Base-by-base conservation (phyloP, 495 filamentous ascomycete genomes). In the Trichoderma gamsii region DNA sequence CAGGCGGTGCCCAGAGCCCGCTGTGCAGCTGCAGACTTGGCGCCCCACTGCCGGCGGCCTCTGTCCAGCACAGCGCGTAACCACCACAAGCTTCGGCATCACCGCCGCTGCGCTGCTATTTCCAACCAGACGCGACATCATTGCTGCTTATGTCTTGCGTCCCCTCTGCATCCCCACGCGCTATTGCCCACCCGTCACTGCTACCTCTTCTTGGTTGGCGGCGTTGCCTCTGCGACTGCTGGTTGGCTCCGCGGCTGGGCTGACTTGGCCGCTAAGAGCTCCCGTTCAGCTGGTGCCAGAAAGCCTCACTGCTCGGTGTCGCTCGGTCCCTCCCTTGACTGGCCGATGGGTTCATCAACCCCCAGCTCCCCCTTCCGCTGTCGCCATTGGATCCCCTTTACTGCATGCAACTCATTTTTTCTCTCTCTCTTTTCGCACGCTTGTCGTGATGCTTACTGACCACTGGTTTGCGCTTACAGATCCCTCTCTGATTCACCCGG, bases 401-500 rank as follows among this genome's bases (percentile, higher is more conserved):
- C 12, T 25, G 56, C 51, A 56, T n/a, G 44, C 44, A 16, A 0
- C 84, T 64, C 82, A 78, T 77, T 84, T 82, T 81, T 87, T 84
- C 86, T 80, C 82, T 83, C 78, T 73, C 73, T 73, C 73, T 67
- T 67, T 29, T 5, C 38, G 27, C 51, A 64, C 64, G 68, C 61
- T 9, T 63, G 70, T 63, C 65, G 64, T 21, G 49, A 68, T 67
- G 67, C 80, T 83, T 71, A 83, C 77, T 66, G 46, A 32, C 61
- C 63, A 65, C 63, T 49, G 18, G 12, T n/a, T 49, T 46, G 41
- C 38, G 63, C 35, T 49, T 66, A 64, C 70, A 84, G 81, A 84
- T 70, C 81, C 81, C 25, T 80, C 81, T 2, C 70, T 83, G 41
- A 82, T 83, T 64, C 81, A 83, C 64, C 80, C 80, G 23, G 80